These are phyloP conservation scores for Malus sylvestris DNA, from an alignment of 306 rosid genomes.

Conservation along the genomic window DNA sequence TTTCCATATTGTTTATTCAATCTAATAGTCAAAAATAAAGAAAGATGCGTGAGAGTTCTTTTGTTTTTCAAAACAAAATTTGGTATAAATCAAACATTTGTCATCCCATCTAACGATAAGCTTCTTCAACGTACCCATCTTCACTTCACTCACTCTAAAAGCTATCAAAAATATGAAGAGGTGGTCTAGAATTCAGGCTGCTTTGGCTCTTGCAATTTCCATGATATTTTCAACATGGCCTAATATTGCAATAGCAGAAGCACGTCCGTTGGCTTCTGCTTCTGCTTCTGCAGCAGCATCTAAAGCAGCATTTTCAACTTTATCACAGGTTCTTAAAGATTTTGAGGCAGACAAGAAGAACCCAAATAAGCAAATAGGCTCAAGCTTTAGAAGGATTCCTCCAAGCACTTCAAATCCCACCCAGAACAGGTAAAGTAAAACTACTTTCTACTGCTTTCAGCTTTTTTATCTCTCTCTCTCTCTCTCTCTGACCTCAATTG, in stretches of 20 bases:
- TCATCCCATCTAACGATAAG: background rate
- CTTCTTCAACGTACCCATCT: conserved; percentile 3
- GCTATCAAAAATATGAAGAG: conserved; percentile 30
- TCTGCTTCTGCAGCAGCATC: background rate
- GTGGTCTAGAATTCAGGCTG: conserved; percentile 44
- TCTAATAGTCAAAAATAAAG: too few species aligned
- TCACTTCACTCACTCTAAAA: conserved; percentile 10
- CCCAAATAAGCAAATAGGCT: conserved; percentile 33
- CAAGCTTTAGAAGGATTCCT: conserved; percentile 52
- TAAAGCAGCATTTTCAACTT: conserved; percentile 1
- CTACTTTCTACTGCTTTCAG: conserved; percentile 4
- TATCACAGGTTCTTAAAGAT: conserved; percentile 26
- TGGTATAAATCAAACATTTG: conserved; percentile 17
- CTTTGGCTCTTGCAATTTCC: conserved; percentile 37
- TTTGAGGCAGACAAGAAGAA: conserved; percentile 25
- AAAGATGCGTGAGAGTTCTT: fast-evolving
- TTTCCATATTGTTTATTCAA: too few species aligned
- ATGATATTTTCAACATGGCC: conserved; percentile 31
- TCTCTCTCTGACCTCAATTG: background rate
- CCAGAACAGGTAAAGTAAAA: conserved; percentile 53
- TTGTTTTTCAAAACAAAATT: conserved; percentile 4
- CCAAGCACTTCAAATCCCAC: conserved; percentile 57
- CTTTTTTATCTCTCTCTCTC: conserved; percentile 17
- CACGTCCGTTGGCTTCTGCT: conserved; percentile 17
- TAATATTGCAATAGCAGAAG: conserved; percentile 15